Base-by-base conservation (phyloP, 257 asterid genomes). In the Nicotiana undulata region DNA sequence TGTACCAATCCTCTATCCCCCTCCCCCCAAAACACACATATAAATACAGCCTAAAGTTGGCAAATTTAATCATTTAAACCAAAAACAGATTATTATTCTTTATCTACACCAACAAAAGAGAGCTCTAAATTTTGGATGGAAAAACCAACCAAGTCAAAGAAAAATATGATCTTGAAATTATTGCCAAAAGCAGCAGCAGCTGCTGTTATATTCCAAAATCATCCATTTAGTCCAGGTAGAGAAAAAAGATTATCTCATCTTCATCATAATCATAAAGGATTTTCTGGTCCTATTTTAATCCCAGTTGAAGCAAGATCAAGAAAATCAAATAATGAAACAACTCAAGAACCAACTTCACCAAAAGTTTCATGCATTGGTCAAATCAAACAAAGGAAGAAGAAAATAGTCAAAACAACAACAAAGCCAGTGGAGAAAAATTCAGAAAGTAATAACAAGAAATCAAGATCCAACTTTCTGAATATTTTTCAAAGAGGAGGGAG, bases 321-420 rank as follows among this genome's bases (percentile, higher is more conserved):
- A 46, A 88, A 77, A 12, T 78, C 88, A 2, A 81, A 58, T 26
- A 82, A 82, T 44, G 86, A 64, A 16, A 10, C 87, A 2, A 84
- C 77, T 74, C 76, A 63, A 49, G 93, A 90, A 68, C 93, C 93
- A 7, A 84, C 86, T n/a, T 90, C 93, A 0, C 93, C 93, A 7
- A 90, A 86, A 84, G 86, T 90, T 20, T 88, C 93, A 0, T 90
- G 93, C 86, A 88, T 90, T 83, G 93, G 93, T 4, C 90, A 87
- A 18, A 84, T 90, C 81, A 90, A 90, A 78, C 83, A 83, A 79
- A 86, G 75, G 84, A 85, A 85, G 76, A 89, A 79, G 61, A 17
- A 29, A 1, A 17, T 58, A 0, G 31, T 70, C 5, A 70, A 24
- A 40, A 70, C 49, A 31, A 70, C 49, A 31, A 10, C 79, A 5